Evolutionary conservation across 2,329 filamentous ascomycete genomes (phyloP), one percentile per base, ranked within the genome.

Genomic region (Aspergillus pseudoglaucus): DNA sequence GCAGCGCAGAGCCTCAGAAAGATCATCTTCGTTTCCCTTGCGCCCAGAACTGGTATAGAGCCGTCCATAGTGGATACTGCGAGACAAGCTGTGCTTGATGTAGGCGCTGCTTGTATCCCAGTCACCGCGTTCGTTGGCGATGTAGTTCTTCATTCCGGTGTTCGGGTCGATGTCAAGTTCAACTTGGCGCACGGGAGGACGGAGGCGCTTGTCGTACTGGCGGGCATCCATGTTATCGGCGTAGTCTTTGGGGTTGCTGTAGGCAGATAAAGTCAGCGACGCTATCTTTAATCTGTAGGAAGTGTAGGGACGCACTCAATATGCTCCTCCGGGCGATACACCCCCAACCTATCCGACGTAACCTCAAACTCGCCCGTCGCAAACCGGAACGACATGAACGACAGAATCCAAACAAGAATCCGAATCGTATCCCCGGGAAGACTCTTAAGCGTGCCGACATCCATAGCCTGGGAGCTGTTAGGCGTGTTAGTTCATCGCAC

Each of bases 81-180:
- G 80, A 12, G 77, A 77, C 52, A 93, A 67, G 58, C 86, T 90
- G 69, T 82, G 88, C 57, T 84, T 83, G 50, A 95, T 77, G 61
- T 91, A 96, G 35, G 87, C 90, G 6, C 87, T 75, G 53, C 90
- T 95, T 17, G 93, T 98, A 1, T 90, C 88, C 87, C 90, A 96
- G 37, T 81, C 79, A 4, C 90, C 88, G 12, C 72, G 75, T 66
- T 97, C 91, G 61, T 96, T 97, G 51, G 91, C 84, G 57, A 98
- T 97, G 68, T 98, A 98, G 66, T 97, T 97, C 71, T 97, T 98
- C 91, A 98, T 95, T n/a, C 90, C 90, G 1, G 88, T 93, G 5
- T 79, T 73, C 30, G 73, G 72, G 60, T 93, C 88, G 48, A 93
- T 80, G 50, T 87, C 82, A 17, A 87, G 80, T 62, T 93, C 88